Conservation (phyloP, 805 yeast species). For the Ogataea trehalophila region DNA sequence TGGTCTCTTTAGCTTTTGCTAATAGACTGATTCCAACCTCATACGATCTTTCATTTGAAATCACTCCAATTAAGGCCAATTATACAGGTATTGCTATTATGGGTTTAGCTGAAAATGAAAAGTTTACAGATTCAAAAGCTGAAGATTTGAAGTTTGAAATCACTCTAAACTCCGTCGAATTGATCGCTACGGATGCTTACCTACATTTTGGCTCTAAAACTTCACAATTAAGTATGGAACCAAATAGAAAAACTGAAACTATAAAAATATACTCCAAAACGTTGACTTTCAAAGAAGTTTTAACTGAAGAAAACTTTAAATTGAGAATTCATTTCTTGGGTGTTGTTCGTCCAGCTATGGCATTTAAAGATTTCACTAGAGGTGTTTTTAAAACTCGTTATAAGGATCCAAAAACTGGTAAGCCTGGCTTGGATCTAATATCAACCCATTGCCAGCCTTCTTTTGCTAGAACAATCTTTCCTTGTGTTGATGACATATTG, state of each 20-base stretch:
- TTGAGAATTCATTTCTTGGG: slow-evolving; percentile 43
- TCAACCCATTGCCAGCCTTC: slow-evolving; percentile 74
- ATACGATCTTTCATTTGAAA: slow-evolving; percentile 33
- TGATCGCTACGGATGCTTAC: slow-evolving; percentile 35
- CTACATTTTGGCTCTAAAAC: slow-evolving; percentile 15
- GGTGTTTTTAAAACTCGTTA: slow-evolving; percentile 71
- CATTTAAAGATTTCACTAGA: slow-evolving; percentile 50
- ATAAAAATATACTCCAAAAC: slow-evolving; percentile 28
- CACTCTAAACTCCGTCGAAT: slow-evolving; percentile 37
- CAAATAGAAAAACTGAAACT: slow-evolving; percentile 38
- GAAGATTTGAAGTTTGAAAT: slow-evolving; percentile 18
- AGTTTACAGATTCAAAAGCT: slow-evolving; percentile 6
- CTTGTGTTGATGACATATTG: slow-evolving; percentile 64
- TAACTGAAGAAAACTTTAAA: background rate
- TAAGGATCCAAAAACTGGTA: slow-evolving; percentile 44
- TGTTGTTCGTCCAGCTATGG: slow-evolving; percentile 43
- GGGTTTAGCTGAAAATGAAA: slow-evolving; percentile 26
- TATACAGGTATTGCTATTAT: slow-evolving; percentile 37
- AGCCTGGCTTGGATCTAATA: slow-evolving; percentile 45
- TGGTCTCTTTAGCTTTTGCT: slow-evolving; percentile 26
- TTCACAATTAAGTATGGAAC: slow-evolving; percentile 16
- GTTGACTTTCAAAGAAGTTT: slow-evolving; percentile 18
- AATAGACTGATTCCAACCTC: slow-evolving; percentile 34
- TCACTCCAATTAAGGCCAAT: slow-evolving; percentile 41
- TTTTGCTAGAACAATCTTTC: slow-evolving; percentile 58